A percentile compares a stretch with the other conserved stretches of the same genome.
phyloP scores from a whole-genome alignment of 257 asterid species.

The Capsicum pubescens region DNA sequence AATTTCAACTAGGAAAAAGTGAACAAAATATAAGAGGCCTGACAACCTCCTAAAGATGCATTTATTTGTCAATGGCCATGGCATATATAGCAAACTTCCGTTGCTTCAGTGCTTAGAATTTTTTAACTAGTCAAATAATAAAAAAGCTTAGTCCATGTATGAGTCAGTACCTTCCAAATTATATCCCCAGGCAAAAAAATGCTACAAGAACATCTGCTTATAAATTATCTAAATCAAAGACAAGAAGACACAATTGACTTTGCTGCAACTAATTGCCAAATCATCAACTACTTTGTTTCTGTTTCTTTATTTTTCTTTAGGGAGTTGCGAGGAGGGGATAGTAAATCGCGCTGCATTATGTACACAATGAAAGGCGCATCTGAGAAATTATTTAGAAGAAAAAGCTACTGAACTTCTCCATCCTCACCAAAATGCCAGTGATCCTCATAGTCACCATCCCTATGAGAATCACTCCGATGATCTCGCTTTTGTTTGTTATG shows the following conservation, averaged over 20 bases:
- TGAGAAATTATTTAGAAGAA: background rate
- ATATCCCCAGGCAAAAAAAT: background rate
- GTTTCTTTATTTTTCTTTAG: background rate
- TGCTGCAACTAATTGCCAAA: background rate
- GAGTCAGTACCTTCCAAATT: background rate
- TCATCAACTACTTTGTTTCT: slow-evolving; percentile 20
- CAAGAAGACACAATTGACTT: background rate
- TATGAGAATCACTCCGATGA: slow-evolving; percentile 39
- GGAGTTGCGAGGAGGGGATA: background rate
- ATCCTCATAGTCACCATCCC: slow-evolving; percentile 40
- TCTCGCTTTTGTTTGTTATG: slow-evolving; percentile 65
- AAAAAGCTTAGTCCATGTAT: background rate
- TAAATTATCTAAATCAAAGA: slow-evolving; percentile 2
- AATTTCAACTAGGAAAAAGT: background rate
- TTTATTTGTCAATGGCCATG: background rate
- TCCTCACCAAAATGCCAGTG: slow-evolving; percentile 50
- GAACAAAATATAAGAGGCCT: background rate
- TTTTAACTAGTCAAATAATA: background rate
- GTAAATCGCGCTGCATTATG: background rate
- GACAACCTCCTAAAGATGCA: background rate
- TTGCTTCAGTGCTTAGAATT: background rate
- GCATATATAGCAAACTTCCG: background rate
- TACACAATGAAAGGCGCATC: slow-evolving; percentile 1
- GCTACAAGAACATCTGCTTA: background rate
- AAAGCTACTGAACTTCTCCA: slow-evolving; percentile 50